Conservation (phyloP, 108 stramenopile genomes). For the Nitzschia palea region DNA sequence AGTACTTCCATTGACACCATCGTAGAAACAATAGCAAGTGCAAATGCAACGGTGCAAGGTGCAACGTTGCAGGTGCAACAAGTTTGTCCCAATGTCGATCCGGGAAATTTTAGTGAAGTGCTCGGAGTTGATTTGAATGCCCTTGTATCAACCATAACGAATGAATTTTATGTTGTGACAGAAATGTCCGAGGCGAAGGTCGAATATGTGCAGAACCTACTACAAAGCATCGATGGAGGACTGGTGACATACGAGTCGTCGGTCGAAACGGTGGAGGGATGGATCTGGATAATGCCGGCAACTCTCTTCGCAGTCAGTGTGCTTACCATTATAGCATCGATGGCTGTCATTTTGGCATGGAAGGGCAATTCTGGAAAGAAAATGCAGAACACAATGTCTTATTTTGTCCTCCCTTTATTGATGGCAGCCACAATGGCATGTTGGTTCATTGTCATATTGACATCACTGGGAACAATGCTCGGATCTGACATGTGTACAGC, state of each 20-base stretch:
- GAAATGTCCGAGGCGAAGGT: constrained; percentile 8
- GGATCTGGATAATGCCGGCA: constrained; percentile 43
- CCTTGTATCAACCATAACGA: neutral
- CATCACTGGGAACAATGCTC: constrained; percentile 32
- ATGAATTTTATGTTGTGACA: constrained; percentile 8
- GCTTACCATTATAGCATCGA: constrained; percentile 16
- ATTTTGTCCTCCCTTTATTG: constrained; percentile 43
- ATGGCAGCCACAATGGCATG: constrained; percentile 9
- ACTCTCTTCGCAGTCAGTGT: constrained; percentile 25
- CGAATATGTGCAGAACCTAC: neutral
- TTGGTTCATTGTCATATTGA: constrained; percentile 29
- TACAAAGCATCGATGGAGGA: constrained; percentile 15
- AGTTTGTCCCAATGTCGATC: constrained; percentile 33
- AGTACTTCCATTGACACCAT: constrained; percentile 13
- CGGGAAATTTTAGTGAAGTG: constrained; percentile 5
- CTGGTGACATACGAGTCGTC: constrained; percentile 14
- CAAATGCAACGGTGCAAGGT: constrained; percentile 1
- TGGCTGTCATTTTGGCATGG: constrained; percentile 40
- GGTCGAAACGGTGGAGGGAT: constrained; percentile 14
- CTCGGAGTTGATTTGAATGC: constrained; percentile 33
- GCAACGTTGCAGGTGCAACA: constrained; percentile 8
- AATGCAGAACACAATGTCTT: constrained; percentile 35
- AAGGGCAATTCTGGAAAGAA: constrained; percentile 25
- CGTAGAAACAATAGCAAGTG: constrained; percentile 13
- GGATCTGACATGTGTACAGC: constrained; percentile 33